phyloP scores from a whole-genome alignment of 208 protist genomes.

The Acanthamoeba sp. region DNA sequence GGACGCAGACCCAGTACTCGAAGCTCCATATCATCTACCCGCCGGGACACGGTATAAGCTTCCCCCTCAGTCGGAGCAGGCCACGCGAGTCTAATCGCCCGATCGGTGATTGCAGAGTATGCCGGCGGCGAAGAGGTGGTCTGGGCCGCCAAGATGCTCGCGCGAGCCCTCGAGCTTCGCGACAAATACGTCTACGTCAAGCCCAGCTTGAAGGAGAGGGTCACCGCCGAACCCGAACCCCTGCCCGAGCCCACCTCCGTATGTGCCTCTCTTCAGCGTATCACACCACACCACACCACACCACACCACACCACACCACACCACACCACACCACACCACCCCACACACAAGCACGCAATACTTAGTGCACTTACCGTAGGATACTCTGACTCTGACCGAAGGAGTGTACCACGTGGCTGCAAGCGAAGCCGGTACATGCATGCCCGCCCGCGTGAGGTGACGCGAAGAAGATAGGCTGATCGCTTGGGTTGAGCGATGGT shows the following conservation, averaged over 20 bases:
- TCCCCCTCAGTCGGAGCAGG: too few relatives aligned
- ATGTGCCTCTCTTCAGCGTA: neutral
- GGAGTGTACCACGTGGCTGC: conserved; percentile 24
- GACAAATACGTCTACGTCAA: conserved; percentile 42
- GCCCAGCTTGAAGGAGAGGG: neutral
- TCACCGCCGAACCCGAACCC: conserved; percentile 16
- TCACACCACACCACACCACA: too few relatives aligned
- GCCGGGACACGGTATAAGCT: neutral
- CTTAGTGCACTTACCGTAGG: too few relatives aligned
- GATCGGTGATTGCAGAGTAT: conserved; percentile 6
- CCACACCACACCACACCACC: too few relatives aligned
- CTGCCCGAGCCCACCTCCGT: neutral
- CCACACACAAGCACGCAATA: too few relatives aligned
- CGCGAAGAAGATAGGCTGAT: neutral
- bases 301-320: too few relatives aligned
- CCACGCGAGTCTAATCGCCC: too few relatives aligned
- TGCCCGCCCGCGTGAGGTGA: too few relatives aligned
- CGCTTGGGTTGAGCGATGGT: neutral
- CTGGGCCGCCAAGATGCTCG: conserved; percentile 48
- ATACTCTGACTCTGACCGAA: neutral
- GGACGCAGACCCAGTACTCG: conserved; percentile 46
- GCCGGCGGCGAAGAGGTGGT: conserved; percentile 18
- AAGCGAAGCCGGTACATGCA: neutral
- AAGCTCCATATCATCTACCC: conserved; percentile 46
- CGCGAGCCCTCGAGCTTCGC: neutral